Evolutionary conservation across 257 asterid species (phyloP).

Genomic region (Solanum appendiculatum): DNA sequence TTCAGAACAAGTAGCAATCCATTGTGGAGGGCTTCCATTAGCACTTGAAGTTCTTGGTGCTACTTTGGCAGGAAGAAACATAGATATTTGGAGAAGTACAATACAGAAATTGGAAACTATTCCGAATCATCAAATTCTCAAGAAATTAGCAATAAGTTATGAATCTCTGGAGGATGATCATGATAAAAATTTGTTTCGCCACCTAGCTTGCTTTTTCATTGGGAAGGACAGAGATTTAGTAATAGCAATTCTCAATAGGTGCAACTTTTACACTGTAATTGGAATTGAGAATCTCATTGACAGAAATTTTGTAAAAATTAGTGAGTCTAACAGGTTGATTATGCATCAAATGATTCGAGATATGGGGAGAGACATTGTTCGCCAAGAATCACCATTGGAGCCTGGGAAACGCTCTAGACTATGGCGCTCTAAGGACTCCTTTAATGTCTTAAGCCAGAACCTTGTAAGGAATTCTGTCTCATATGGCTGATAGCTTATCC

Average conservation of each 20-base stretch:
- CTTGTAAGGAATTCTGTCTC: not conserved
- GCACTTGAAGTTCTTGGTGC: constrained; percentile 12
- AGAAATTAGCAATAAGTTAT: constrained; percentile 1
- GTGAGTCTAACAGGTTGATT: not conserved
- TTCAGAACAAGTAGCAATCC: constrained; percentile 1
- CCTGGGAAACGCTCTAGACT: constrained; percentile 11
- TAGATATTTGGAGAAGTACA: not conserved
- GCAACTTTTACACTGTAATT: not conserved
- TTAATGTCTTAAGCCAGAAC: not conserved
- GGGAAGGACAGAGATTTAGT: not conserved
- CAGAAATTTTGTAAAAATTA: not conserved
- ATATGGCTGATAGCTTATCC: not conserved
- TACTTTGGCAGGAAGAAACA: not conserved
- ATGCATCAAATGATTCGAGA: constrained; percentile 8
- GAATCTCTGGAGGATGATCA: constrained; percentile 6
- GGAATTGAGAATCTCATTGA: constrained; percentile 7
- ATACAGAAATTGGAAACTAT: constrained; percentile 4
- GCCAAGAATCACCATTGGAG: constrained; percentile 1
- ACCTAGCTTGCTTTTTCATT: constrained; percentile 3
- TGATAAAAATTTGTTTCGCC: constrained; percentile 3
- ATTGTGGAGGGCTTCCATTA: constrained; percentile 12
- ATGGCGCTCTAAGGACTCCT: constrained; percentile 2
- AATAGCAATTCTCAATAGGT: not conserved
- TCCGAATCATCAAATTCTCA: not conserved
- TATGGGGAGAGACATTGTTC: constrained; percentile 11